Evolutionary conservation across 345 rosid species (phyloP).

Genomic region (Abelmoschus esculentus): DNA sequence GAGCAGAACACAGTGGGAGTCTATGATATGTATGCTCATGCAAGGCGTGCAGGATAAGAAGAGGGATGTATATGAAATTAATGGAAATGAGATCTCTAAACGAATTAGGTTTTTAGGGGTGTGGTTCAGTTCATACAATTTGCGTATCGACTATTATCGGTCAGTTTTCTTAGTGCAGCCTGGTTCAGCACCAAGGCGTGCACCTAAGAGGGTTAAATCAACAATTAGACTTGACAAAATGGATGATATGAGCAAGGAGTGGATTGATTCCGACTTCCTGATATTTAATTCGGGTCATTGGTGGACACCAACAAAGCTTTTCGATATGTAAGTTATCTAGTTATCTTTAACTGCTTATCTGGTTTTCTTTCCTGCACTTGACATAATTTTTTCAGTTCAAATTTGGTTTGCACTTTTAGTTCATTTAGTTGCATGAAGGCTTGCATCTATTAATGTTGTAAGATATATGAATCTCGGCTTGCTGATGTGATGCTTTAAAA

Average conservation of each 20-base stretch:
- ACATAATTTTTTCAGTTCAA: background rate
- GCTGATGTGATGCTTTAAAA: background rate
- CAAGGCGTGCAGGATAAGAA: conserved; percentile 55
- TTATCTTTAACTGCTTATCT: background rate
- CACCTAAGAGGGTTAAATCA: conserved; percentile 62
- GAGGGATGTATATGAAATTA: conserved; percentile 44
- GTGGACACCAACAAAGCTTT: conserved; percentile 71
- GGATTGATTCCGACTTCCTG: conserved; percentile 60
- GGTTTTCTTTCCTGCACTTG: background rate
- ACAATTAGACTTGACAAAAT: conserved; percentile 42
- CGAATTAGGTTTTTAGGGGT: conserved; percentile 47
- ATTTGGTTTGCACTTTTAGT: background rate
- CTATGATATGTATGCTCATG: conserved; percentile 68
- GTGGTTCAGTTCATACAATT: conserved; percentile 36
- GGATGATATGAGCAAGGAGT: conserved; percentile 60
- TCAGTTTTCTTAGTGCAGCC: conserved; percentile 59
- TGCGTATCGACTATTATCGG: conserved; percentile 55
- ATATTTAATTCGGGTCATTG: conserved; percentile 71
- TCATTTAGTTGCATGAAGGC: background rate
- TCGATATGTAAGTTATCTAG: conserved; percentile 48
- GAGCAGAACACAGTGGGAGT: conserved; percentile 73
- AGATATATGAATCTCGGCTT: background rate
- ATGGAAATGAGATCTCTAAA: conserved; percentile 50
- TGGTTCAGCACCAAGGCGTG: conserved; percentile 38
- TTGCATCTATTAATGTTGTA: background rate